phyloP scores from a whole-genome alignment of 2,329 filamentous ascomycete species.

The Ceratocystis cubensis region DNA sequence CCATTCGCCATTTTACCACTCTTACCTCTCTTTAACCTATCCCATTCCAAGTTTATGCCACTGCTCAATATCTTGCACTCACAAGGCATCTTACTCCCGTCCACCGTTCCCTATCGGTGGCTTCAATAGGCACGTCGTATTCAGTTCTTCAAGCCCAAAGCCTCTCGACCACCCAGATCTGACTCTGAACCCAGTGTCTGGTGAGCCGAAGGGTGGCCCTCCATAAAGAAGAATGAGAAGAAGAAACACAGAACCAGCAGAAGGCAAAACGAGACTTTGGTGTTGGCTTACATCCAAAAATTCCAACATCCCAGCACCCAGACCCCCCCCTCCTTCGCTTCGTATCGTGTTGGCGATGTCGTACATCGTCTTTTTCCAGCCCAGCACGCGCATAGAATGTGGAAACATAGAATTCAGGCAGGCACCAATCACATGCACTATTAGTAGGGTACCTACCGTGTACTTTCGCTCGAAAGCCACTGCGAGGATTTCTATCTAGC shows the following conservation, averaged over 20 bases:
- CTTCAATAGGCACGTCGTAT: no score
- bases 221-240: not conserved
- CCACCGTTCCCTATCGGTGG: no score
- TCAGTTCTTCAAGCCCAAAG: no score
- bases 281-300: not conserved
- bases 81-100: no score
- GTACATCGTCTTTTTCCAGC: not conserved
- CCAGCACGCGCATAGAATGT: no score
- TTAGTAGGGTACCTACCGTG: not conserved
- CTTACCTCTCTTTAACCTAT: no score
- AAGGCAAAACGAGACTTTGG: not conserved
- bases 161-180: not conserved
- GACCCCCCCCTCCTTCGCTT: not conserved
- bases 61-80: no score
- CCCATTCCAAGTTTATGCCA: no score
- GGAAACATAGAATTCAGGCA: not conserved
- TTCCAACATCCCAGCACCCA: not conserved
- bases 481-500: no score
- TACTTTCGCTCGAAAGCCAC: not conserved
- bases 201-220: not conserved
- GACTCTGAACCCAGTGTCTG: not conserved
- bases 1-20: no score
- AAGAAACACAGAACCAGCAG: not conserved
- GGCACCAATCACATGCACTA: not conserved
- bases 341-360: constrained; percentile 7